These are phyloP conservation scores for Annona squamosa DNA, from an alignment of 164 flowering plant genomes.

Conservation along the genomic window DNA sequence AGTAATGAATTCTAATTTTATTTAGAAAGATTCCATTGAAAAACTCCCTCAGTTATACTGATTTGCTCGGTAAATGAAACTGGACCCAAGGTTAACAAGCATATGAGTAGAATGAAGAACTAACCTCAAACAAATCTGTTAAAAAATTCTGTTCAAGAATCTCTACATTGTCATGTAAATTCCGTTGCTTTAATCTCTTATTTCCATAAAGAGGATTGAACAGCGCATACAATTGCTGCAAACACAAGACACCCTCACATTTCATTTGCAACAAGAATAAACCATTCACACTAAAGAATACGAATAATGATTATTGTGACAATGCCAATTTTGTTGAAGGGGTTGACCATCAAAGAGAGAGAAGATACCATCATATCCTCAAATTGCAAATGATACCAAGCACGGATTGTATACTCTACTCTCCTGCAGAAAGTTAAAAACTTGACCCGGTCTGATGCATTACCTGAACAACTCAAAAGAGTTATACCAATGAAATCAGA, in stretches of 20 bases:
- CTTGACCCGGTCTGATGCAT: conserved; percentile 61
- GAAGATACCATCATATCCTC: conserved; percentile 84
- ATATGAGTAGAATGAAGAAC: not conserved
- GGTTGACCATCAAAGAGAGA: not conserved
- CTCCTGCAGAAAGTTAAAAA: conserved; percentile 87
- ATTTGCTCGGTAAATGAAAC: not conserved
- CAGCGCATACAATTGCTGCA: conserved; percentile 86
- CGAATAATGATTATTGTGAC: not conserved
- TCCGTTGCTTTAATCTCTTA: conserved; percentile 72
- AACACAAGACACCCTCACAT: not conserved
- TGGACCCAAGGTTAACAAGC: not conserved
- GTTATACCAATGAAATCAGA: too few species aligned
- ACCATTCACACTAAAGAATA: not conserved
- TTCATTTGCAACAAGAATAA: not conserved
- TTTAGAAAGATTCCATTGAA: too few species aligned
- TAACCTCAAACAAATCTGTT: conserved; percentile 67
- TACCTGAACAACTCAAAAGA: conserved; percentile 35
- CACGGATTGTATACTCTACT: conserved; percentile 83
- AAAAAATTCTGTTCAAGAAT: conserved; percentile 85
- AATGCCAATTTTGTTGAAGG: not conserved
- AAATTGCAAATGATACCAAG: conserved; percentile 92
- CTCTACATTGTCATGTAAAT: conserved; percentile 54
- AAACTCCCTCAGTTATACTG: too few species aligned
- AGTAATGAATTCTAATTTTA: too few species aligned
- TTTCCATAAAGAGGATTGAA: conserved; percentile 78